Base-by-base conservation (phyloP, 1,284 basidiomycete genomes). In the Clitocybe nebularis region DNA sequence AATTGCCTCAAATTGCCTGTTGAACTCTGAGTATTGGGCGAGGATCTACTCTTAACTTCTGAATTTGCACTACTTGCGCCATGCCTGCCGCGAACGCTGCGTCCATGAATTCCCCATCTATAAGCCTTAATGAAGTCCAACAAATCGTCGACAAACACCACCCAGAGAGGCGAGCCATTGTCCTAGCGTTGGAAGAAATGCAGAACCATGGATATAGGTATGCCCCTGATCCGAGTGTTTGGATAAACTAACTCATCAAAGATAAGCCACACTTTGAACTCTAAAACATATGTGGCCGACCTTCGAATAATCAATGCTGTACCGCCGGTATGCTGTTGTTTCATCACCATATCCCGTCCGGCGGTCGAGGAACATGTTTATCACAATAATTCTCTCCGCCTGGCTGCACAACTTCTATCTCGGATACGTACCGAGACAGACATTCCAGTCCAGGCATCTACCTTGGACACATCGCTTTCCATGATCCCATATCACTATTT, bases 401-500 rank as follows among this genome's bases (percentile, higher is more conserved):
- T 61, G 8, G 55, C 67, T 36, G 53, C 59, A 33, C 46, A 60
- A 28, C 55, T 72, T 39, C 53, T 67, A 36, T 43, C 54, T 10
- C 54, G 51, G 20, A 66, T 72, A 39, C 58, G 58, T n/a, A 46
- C 47, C 3, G 50, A 63, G 32, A 71, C 69, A 0, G 60, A 63
- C 10, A 64, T 73, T 30, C 71, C 72, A 10, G 61, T 72, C 26
- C 55, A 59, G 5, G 52, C 59, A 30, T 62, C 65, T 9, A 64
- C 57, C 3, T 58, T 74, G 22, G 71, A 74, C 50, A 61, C 57
- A 4, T 62, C 65, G 10, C 57, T 59, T 3, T 42, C 54, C 8
- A 38, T 67, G 5, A 48, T 72, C n/a, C 68, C 71, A 5, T 64
- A 62, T 51, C 59, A 64, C 22, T 69, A 66, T 50, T 58, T 73